phyloP scores from a whole-genome alignment of 2,329 filamentous ascomycete genomes.

The Botrytis fragariae region DNA sequence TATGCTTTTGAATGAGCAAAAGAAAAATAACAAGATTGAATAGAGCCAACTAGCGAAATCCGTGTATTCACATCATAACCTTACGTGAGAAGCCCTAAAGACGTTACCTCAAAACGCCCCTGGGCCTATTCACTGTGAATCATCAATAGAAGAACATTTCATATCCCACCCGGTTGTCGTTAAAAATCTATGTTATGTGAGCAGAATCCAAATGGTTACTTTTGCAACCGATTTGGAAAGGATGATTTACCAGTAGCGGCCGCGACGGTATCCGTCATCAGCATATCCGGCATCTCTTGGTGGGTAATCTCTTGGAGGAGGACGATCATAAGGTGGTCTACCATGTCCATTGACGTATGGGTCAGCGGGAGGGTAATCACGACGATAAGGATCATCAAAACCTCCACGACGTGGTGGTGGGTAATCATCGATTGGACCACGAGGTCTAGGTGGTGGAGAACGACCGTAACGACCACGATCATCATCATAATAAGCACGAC shows the following conservation, averaged over 20 bases:
- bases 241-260: slow-evolving; percentile 37
- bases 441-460: slow-evolving; percentile 68
- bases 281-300: slow-evolving; percentile 35
- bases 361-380: slow-evolving; percentile 57
- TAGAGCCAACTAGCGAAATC: slow-evolving; percentile 17
- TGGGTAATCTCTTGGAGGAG: slow-evolving; percentile 39
- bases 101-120: slow-evolving; percentile 21
- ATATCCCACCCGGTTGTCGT: slow-evolving; percentile 21
- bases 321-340: slow-evolving; percentile 50
- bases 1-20: slow-evolving; percentile 18
- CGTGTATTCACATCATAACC: slow-evolving; percentile 22
- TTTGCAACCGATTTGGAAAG: slow-evolving; percentile 14
- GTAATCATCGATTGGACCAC: slow-evolving; percentile 73
- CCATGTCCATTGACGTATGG: slow-evolving; percentile 57
- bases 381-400: slow-evolving; percentile 75
- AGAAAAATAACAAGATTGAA: slow-evolving; percentile 19
- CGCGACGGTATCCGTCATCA: slow-evolving; percentile 36
- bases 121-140: slow-evolving; percentile 19
- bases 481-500: slow-evolving; percentile 85
- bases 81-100: slow-evolving; percentile 12
- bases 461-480: slow-evolving; percentile 74
- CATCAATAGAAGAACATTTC: slow-evolving; percentile 21
- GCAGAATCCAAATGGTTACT: slow-evolving; percentile 18
- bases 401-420: slow-evolving; percentile 63
- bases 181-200: slow-evolving; percentile 25